phyloP scores from a whole-genome alignment of 2,329 filamentous ascomycete species.

The Xylariaceae sp. region DNA sequence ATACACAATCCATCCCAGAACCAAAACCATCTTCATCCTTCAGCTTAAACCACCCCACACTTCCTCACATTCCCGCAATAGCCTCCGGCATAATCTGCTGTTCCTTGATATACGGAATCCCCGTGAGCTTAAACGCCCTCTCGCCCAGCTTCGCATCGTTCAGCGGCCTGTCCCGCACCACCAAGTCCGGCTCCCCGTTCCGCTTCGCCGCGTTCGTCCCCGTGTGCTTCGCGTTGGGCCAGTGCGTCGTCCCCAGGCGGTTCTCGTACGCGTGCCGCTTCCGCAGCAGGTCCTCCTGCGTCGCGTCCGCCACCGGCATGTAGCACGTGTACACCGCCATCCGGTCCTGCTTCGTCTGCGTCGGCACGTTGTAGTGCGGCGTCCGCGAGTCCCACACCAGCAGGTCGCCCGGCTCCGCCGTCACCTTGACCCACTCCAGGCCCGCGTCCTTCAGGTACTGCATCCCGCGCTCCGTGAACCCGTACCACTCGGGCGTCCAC shows the following conservation, averaged over 20 bases:
- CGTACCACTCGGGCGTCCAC: slow-evolving; percentile 25
- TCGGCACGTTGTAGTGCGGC: slow-evolving; percentile 32
- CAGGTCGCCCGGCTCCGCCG: slow-evolving; percentile 31
- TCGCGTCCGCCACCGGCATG: slow-evolving; percentile 1
- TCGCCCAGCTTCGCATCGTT: background rate
- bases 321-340: slow-evolving; percentile 1
- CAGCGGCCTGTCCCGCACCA: background rate
- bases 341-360: slow-evolving; percentile 8
- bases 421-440: slow-evolving; percentile 29
- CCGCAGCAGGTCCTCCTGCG: slow-evolving; percentile 1
- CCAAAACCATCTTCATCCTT: background rate
- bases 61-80: background rate
- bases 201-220: background rate
- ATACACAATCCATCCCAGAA: too few species aligned
- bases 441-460: slow-evolving; percentile 27
- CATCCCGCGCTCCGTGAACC: slow-evolving; percentile 26
- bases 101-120: background rate
- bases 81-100: background rate
- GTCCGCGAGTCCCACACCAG: slow-evolving; percentile 34
- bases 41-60: background rate
- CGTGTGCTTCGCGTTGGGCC: slow-evolving; percentile 1
- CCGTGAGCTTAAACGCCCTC: background rate
- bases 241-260: background rate
- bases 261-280: background rate
- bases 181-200: background rate